Conservation (phyloP, 257 asterid genomes). For the Anisodus acutangulus region DNA sequence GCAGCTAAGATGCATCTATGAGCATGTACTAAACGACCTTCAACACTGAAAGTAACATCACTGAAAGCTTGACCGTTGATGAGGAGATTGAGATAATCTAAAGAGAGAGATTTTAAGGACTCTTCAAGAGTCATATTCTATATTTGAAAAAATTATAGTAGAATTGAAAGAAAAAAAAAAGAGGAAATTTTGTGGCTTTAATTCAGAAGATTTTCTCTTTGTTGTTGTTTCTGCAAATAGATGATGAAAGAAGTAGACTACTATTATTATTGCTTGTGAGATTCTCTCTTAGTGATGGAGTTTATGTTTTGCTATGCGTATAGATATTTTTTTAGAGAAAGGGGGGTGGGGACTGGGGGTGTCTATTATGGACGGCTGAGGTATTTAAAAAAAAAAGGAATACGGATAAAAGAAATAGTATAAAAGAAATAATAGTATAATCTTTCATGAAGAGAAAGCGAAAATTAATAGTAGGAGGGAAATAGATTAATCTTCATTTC, state of each 20-base stretch:
- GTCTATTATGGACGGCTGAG: conserved; percentile 61
- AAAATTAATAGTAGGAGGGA: neutral
- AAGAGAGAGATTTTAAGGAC: conserved; percentile 79
- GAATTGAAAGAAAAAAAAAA: too few relatives aligned
- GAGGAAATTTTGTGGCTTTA: conserved; percentile 27
- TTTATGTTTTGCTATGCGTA: conserved; percentile 32
- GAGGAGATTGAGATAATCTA: conserved; percentile 45
- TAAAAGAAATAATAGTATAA: neutral
- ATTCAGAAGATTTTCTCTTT: neutral
- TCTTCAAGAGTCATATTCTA: conserved; percentile 51
- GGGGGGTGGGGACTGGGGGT: conserved; percentile 26
- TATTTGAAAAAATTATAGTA: neutral
- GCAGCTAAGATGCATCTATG: conserved; percentile 95
- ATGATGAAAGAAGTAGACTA: conserved; percentile 35
- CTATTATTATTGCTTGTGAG: conserved; percentile 37
- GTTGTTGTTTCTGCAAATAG: neutral
- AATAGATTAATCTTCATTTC: too few relatives aligned
- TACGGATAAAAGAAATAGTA: neutral
- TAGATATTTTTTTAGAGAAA: conserved; percentile 32
- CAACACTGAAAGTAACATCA: conserved; percentile 47
- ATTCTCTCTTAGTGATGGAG: conserved; percentile 25
- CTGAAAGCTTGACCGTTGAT: too few relatives aligned
- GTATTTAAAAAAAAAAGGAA: conserved; percentile 30
- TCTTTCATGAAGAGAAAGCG: neutral
- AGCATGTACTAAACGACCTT: conserved; percentile 91